A percentile compares a stretch with the other conserved stretches of the same genome.
These are phyloP conservation scores for Venturia nashicola DNA, from an alignment of 2,329 filamentous ascomycete species.

Conservation along the genomic window DNA sequence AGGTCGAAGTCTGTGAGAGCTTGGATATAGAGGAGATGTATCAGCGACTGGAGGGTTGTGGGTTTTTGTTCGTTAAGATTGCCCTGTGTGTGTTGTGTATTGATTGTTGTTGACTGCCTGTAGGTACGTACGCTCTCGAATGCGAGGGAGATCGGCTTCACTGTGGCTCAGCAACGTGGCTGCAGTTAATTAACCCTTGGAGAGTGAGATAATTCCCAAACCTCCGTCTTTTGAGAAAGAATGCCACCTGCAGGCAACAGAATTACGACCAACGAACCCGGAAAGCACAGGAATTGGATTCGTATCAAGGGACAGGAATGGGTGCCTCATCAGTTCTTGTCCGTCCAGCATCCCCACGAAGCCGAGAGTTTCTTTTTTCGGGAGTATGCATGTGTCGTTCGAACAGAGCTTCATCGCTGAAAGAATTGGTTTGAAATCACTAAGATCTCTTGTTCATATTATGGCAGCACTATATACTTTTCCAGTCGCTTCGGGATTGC, in stretches of 20 bases:
- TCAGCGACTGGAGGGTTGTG: neutral
- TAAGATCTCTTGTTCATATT: neutral
- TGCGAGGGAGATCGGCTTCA: neutral
- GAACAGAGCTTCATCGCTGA: neutral
- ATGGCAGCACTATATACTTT: slow-evolving; percentile 91
- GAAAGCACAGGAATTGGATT: neutral
- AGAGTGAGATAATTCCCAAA: neutral
- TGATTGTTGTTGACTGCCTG: slow-evolving; percentile 1
- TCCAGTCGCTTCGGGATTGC: slow-evolving; percentile 75
- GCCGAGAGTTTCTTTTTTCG: neutral
- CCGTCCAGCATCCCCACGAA: neutral
- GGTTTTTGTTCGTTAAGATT: neutral
- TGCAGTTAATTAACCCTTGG: neutral
- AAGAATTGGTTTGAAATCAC: neutral
- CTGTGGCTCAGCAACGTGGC: neutral
- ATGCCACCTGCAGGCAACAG: neutral
- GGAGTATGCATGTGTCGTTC: neutral
- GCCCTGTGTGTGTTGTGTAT: neutral
- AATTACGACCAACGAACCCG: neutral
- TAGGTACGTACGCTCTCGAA: neutral
- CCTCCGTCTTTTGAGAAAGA: neutral
- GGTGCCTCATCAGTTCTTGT: neutral
- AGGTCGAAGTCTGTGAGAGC: neutral
- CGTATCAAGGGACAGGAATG: neutral
- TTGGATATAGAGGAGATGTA: neutral